Conservation (phyloP, 352 stramenopile species). For the Thalassiosira livingstoniorum region DNA sequence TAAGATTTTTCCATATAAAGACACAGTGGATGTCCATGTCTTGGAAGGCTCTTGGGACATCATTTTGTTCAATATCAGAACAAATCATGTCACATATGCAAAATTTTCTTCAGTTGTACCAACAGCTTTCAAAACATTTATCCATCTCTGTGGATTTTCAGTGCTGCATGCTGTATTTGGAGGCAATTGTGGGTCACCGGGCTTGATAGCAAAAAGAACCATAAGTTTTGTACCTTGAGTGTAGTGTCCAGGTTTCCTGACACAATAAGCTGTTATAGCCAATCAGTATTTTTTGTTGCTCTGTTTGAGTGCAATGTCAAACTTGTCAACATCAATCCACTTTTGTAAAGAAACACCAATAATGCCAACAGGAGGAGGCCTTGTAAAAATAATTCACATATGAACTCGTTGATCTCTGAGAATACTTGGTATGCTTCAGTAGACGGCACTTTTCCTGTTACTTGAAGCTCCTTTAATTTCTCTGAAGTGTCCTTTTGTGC, state of each 20-base stretch:
- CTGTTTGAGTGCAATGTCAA: constrained; percentile 15
- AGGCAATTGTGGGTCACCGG: background rate
- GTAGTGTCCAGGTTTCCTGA: constrained; percentile 25
- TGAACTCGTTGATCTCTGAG: background rate
- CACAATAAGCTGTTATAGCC: background rate
- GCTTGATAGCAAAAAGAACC: constrained; percentile 17
- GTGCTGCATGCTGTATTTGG: background rate
- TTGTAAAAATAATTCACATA: constrained; percentile 1
- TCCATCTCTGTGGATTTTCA: background rate
- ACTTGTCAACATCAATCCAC: constrained; percentile 32
- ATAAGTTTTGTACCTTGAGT: constrained; percentile 13
- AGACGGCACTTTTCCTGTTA: background rate
- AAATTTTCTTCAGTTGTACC: constrained; percentile 16
- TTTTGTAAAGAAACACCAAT: background rate
- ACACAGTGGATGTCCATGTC: constrained; percentile 19
- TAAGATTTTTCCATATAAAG: constrained; percentile 26
- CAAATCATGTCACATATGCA: constrained; percentile 22
- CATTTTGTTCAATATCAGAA: constrained; percentile 20
- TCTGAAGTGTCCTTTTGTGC: background rate
- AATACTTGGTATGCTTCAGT: constrained; percentile 9
- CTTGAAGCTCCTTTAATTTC: background rate
- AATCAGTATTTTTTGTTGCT: constrained; percentile 11
- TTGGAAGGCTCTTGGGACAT: background rate
- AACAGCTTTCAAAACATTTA: background rate
- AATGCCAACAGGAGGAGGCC: constrained; percentile 14